Evolutionary conservation across 2,329 filamentous ascomycete genomes (phyloP).

Genomic region (Macrophomina pseudophaseolina): DNA sequence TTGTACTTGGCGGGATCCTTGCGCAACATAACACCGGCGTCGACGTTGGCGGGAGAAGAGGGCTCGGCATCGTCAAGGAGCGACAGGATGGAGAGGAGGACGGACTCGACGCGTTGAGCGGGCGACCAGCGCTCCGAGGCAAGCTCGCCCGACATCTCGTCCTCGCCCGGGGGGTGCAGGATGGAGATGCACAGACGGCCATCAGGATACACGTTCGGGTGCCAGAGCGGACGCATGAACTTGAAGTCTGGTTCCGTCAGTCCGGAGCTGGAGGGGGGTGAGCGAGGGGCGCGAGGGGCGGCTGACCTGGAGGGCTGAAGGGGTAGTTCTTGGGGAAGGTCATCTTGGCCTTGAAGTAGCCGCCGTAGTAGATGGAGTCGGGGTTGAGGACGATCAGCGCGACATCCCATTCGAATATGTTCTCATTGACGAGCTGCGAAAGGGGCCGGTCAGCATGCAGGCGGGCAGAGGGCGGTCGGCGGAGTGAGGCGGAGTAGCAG

Average conservation of each 20-base stretch:
- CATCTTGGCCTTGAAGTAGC: slow-evolving; percentile 92
- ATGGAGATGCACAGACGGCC: slow-evolving; percentile 96
- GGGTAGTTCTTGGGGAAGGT: slow-evolving; percentile 88
- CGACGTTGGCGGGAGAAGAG: slow-evolving; percentile 91
- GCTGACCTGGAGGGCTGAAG: slow-evolving; percentile 74
- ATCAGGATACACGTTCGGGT: slow-evolving; percentile 93
- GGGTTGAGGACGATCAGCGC: slow-evolving; percentile 92
- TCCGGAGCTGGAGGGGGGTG: background rate
- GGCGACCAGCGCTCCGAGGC: slow-evolving; percentile 95
- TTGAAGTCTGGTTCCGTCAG: slow-evolving; percentile 67
- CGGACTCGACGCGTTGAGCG: slow-evolving; percentile 90
- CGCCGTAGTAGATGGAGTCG: slow-evolving; percentile 89
- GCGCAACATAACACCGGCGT: slow-evolving; percentile 84
- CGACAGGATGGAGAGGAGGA: slow-evolving; percentile 88
- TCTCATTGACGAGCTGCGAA: slow-evolving; percentile 72
- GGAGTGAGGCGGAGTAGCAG: slow-evolving; percentile 30
- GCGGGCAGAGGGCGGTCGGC: too few relatives aligned
- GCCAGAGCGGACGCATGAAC: slow-evolving; percentile 79
- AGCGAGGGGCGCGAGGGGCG: slow-evolving; percentile 11
- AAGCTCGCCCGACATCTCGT: slow-evolving; percentile 86
- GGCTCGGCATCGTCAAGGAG: slow-evolving; percentile 94
- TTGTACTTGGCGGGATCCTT: slow-evolving; percentile 75
- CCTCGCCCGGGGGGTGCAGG: slow-evolving; percentile 88
- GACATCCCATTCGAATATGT: slow-evolving; percentile 85
- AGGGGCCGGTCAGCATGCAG: slow-evolving; percentile 6